Conservation (phyloP, 805 yeast genomes). For the Wickerhamomyces hampshirensis region DNA sequence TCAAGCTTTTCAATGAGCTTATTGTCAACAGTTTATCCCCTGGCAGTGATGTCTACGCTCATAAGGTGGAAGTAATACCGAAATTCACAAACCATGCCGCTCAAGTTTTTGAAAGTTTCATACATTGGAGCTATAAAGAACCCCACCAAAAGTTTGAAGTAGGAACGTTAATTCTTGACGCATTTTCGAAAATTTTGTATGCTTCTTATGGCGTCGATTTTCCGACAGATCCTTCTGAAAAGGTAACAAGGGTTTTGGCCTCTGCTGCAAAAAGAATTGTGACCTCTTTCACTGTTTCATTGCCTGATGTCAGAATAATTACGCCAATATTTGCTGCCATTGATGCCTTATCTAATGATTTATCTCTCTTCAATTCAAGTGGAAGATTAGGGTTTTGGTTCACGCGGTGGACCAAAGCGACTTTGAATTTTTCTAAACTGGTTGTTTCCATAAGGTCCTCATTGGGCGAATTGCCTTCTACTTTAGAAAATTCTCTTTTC, state of each 20-base stretch:
- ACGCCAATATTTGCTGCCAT: conserved; percentile 49
- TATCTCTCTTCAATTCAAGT: conserved; percentile 32
- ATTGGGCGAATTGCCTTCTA: conserved; percentile 48
- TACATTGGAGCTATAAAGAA: conserved; percentile 60
- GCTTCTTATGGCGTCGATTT: conserved; percentile 53
- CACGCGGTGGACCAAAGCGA: conserved; percentile 42
- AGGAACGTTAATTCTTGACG: conserved; percentile 48
- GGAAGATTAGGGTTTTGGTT: conserved; percentile 45
- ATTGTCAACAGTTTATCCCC: conserved; percentile 41
- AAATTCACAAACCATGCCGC: conserved; percentile 52
- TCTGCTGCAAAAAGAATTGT: conserved; percentile 47
- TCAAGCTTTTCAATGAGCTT: conserved; percentile 50
- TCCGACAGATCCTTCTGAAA: conserved; percentile 28
- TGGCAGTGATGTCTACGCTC: conserved; percentile 29
- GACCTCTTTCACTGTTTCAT: conserved; percentile 49
- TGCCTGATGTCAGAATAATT: conserved; percentile 48
- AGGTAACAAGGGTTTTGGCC: conserved; percentile 46
- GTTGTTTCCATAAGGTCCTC: conserved; percentile 54
- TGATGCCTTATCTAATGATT: conserved; percentile 37
- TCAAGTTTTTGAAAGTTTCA: conserved; percentile 70
- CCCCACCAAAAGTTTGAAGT: conserved; percentile 56
- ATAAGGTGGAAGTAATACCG: conserved; percentile 50
- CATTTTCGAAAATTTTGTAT: conserved; percentile 50
- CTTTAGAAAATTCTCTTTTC: conserved; percentile 60
- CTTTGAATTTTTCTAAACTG: conserved; percentile 52